These are phyloP conservation scores for Chimonanthus praecox DNA, from an alignment of 164 flowering plant species.

Conservation along the genomic window DNA sequence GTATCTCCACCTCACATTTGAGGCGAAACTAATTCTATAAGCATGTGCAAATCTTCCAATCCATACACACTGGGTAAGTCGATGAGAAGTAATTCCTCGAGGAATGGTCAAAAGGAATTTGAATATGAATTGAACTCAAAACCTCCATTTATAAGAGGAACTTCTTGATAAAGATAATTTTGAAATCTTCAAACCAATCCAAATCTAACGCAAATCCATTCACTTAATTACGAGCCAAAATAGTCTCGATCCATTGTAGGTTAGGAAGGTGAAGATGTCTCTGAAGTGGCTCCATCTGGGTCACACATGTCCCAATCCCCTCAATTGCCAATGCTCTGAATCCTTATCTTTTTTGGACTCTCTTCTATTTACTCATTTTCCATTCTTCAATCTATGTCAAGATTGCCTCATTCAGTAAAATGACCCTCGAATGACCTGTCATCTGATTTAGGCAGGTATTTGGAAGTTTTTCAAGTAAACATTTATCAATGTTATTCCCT, in stretches of 20 bases:
- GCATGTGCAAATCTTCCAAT: no score
- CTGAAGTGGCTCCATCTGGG: not conserved
- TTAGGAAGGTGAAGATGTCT: not conserved
- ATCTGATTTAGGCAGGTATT: not conserved
- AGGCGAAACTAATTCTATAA: no score
- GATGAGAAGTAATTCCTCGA: no score
- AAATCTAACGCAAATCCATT: no score
- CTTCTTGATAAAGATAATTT: no score
- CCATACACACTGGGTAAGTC: no score
- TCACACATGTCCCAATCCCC: not conserved
- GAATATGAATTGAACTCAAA: no score
- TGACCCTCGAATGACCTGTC: not conserved
- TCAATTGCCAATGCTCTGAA: conserved; percentile 10
- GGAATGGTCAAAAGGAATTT: no score
- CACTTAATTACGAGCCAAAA: no score
- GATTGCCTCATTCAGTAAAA: not conserved
- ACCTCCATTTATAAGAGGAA: no score
- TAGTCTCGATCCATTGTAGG: not conserved
- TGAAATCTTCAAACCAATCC: no score
- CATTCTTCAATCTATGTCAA: not conserved
- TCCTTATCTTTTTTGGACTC: not conserved
- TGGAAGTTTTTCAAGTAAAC: not conserved
- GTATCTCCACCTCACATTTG: no score
- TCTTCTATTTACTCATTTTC: not conserved
- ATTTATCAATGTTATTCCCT: not conserved